phyloP scores from a whole-genome alignment of 1,284 basidiomycete genomes.

The Wolfiporia cocos region DNA sequence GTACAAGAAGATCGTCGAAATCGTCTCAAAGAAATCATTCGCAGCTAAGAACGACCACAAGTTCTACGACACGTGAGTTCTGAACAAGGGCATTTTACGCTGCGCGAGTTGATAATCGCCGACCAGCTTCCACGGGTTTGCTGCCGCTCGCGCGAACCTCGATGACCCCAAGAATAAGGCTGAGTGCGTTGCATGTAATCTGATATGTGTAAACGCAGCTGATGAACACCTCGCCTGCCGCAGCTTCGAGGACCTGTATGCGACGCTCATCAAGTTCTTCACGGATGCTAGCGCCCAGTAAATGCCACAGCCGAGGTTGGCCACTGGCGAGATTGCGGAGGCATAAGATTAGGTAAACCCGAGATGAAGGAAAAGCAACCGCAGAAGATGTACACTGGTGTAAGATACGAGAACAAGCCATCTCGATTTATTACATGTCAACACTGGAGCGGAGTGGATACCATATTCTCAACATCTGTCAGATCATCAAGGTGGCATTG shows the following conservation, averaged over 20 bases:
- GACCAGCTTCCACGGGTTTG: constrained; percentile 71
- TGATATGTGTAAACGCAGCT: background rate
- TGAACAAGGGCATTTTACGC: too few species aligned
- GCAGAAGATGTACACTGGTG: constrained; percentile 5
- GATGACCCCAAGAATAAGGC: constrained; percentile 57
- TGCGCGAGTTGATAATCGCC: constrained; percentile 2
- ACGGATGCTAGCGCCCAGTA: constrained; percentile 19
- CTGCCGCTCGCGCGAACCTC: constrained; percentile 63
- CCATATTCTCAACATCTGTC: too few species aligned
- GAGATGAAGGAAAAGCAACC: background rate
- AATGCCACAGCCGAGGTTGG: constrained; percentile 4
- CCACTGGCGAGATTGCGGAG: too few species aligned
- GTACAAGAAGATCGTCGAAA: constrained; percentile 47
- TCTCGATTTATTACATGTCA: too few species aligned
- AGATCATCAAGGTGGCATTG: too few species aligned
- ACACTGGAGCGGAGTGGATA: too few species aligned
- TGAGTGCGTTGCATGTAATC: constrained; percentile 34
- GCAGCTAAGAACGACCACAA: constrained; percentile 50
- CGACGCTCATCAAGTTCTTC: constrained; percentile 47
- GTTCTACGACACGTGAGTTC: constrained; percentile 43
- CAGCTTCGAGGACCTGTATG: constrained; percentile 60
- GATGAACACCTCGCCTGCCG: background rate
- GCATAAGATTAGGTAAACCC: too few species aligned
- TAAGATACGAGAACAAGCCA: background rate
- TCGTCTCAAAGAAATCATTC: constrained; percentile 46